Conservation (phyloP, 345 rosid genomes). For the Geranium brycei region DNA sequence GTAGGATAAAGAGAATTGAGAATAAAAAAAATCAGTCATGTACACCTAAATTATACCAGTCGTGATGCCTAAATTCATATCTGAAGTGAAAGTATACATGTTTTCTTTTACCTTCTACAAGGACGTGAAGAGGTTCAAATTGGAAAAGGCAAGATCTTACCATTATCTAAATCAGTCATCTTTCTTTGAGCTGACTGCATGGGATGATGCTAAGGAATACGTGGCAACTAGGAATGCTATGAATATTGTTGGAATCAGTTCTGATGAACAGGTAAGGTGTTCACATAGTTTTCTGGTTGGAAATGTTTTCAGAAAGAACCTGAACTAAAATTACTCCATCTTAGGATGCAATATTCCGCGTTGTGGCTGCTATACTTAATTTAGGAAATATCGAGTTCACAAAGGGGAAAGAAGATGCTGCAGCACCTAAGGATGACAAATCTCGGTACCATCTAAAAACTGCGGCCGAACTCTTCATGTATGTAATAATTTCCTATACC, state of each 20-base stretch:
- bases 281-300: constrained; percentile 8
- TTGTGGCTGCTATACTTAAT: constrained; percentile 96
- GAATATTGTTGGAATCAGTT: constrained; percentile 79
- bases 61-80: too few species aligned
- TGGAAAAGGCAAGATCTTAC: constrained; percentile 71
- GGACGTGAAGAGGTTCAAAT: constrained; percentile 64
- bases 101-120: constrained; percentile 20
- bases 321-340: constrained; percentile 13
- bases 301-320: constrained; percentile 9
- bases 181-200: constrained; percentile 63
- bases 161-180: constrained; percentile 87
- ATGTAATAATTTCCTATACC: constrained; percentile 11
- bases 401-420: constrained; percentile 67
- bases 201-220: constrained; percentile 81
- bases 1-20: too few species aligned
- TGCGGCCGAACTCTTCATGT: constrained; percentile 85
- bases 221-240: constrained; percentile 73
- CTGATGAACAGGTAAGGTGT: constrained; percentile 62
- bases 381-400: constrained; percentile 84
- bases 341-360: constrained; percentile 79
- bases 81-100: background rate
- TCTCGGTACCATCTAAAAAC: constrained; percentile 68
- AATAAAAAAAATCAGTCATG: background rate
- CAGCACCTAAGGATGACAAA: constrained; percentile 76
- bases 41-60: too few species aligned